phyloP scores from a whole-genome alignment of 306 rosid genomes.

The Castanea mollissima region DNA sequence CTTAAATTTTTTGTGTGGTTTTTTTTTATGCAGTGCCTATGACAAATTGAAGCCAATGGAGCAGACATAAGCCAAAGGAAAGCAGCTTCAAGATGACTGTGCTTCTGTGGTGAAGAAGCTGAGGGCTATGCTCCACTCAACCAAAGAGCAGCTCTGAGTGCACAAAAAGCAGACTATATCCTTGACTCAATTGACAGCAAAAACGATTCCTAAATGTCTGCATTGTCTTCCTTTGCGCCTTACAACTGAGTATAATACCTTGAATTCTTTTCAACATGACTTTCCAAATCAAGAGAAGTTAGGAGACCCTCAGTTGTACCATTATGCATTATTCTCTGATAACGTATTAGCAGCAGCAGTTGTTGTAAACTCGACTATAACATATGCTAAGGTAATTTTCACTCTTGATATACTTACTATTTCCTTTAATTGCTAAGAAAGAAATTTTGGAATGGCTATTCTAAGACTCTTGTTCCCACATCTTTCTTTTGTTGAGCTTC shows the following conservation, averaged over 20 bases:
- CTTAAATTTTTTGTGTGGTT: too few species aligned
- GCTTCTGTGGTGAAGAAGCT: constrained; percentile 78
- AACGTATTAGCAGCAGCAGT: constrained; percentile 88
- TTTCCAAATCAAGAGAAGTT: constrained; percentile 78
- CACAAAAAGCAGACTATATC: constrained; percentile 91
- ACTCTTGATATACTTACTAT: too few species aligned
- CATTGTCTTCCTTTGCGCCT: constrained; percentile 98
- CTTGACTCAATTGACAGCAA: constrained; percentile 92
- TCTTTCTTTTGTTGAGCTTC: too few species aligned
- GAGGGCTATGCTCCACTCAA: constrained; percentile 89
- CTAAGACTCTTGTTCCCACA: too few species aligned
- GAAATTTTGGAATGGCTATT: too few species aligned
- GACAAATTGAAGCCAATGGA: too few species aligned
- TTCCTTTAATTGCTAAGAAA: too few species aligned
- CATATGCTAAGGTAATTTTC: constrained; percentile 34
- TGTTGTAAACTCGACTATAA: constrained; percentile 82
- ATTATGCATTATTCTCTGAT: constrained; percentile 92
- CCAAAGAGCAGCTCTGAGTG: constrained; percentile 85
- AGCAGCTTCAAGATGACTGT: constrained; percentile 80
- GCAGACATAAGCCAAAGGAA: constrained; percentile 35
- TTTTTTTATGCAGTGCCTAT: too few species aligned
- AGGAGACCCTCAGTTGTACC: constrained; percentile 72
- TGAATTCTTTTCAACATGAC: constrained; percentile 69
- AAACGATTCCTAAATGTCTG: constrained; percentile 95
- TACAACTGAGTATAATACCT: constrained; percentile 75